A percentile compares a stretch with the other conserved stretches of the same genome.
Evolutionary conservation across 2,329 filamentous ascomycete species (phyloP).

Genomic region (Dactylellina leptospora): DNA sequence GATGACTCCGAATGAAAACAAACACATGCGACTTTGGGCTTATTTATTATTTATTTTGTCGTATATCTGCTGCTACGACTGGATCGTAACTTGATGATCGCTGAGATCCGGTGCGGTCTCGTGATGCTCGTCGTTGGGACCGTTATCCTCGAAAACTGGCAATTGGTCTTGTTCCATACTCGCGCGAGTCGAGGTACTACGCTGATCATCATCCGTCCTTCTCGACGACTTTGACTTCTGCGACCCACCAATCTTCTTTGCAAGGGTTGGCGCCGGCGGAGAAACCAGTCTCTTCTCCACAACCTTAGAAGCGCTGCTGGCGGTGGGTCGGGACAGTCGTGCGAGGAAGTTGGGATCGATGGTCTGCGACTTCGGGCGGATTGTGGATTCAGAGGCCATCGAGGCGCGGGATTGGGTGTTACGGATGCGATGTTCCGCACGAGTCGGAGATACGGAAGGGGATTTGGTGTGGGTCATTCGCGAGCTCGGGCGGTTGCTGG

Average conservation of each 20-base stretch:
- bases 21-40: background rate
- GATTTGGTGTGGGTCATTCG: conserved; percentile 41
- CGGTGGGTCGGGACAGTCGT: conserved; percentile 40
- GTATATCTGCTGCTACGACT: conserved; percentile 23
- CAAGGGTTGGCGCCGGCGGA: conserved; percentile 20
- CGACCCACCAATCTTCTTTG: conserved; percentile 27
- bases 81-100: conserved; percentile 18
- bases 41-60: conserved; percentile 3
- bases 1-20: conserved; percentile 1
- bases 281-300: conserved; percentile 46
- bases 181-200: conserved; percentile 27
- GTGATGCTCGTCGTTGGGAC: conserved; percentile 41
- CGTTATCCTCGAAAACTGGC: conserved; percentile 41
- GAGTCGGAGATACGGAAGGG: conserved; percentile 39
- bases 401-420: conserved; percentile 33
- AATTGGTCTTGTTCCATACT: conserved; percentile 36
- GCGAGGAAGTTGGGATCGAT: conserved; percentile 50
- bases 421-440: conserved; percentile 41
- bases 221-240: conserved; percentile 39
- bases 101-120: conserved; percentile 41
- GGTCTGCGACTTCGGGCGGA: conserved; percentile 44
- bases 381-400: conserved; percentile 49
- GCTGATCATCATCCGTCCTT: conserved; percentile 44
- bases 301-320: conserved; percentile 46
- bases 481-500: conserved; percentile 26